Evolutionary conservation across 2,329 filamentous ascomycete genomes (phyloP).

Genomic region (Kalmusia sp.): DNA sequence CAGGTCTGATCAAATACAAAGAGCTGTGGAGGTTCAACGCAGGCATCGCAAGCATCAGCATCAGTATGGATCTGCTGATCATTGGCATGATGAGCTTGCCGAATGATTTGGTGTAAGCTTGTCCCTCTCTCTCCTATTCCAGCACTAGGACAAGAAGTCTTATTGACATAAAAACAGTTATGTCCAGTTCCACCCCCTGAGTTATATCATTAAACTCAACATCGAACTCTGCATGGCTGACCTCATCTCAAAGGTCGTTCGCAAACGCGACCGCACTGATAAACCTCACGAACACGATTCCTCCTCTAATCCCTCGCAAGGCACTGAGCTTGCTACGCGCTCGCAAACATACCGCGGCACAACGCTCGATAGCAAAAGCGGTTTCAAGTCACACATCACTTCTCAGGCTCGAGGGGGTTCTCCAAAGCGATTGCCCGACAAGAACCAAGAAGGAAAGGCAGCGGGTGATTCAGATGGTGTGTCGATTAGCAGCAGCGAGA

Average conservation of each 20-base stretch:
- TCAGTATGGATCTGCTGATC: conserved; percentile 45
- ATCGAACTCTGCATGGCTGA: conserved; percentile 47
- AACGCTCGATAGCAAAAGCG: neutral
- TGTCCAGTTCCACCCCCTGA: conserved; percentile 42
- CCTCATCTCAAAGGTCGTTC: conserved; percentile 38
- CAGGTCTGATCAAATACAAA: conserved; percentile 43
- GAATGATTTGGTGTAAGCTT: conserved; percentile 29
- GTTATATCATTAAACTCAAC: conserved; percentile 48
- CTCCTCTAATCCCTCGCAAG: conserved; percentile 8
- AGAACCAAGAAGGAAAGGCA: neutral
- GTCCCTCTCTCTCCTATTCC: neutral
- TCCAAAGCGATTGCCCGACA: neutral
- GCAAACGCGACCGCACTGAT: conserved; percentile 5
- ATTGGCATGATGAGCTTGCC: conserved; percentile 37
- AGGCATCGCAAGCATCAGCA: conserved; percentile 35
- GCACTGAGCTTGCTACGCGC: neutral
- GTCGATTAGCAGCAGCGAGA: neutral
- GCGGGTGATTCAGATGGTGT: neutral
- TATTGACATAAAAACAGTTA: conserved; percentile 18
- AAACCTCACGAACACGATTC: conserved; percentile 4
- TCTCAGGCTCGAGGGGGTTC: neutral
- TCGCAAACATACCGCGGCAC: neutral
- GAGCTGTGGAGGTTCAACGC: conserved; percentile 42
- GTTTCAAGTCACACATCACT: neutral
- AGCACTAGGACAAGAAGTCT: neutral